Evolutionary conservation across 306 rosid species (phyloP).

Genomic region (Fagus crenata): DNA sequence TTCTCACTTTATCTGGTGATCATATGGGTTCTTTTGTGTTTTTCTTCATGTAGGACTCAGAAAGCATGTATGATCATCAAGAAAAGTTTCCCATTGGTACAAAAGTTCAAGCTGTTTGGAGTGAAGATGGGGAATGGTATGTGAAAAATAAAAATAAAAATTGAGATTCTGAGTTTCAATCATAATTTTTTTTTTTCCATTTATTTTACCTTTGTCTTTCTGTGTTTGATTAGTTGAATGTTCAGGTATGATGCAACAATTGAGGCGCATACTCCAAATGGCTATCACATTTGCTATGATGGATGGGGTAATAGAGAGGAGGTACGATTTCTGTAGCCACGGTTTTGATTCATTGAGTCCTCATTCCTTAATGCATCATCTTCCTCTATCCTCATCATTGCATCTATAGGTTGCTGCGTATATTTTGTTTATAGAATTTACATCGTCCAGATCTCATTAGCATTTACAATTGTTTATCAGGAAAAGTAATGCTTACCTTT

Average conservation of each 20-base stretch:
- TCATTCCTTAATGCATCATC: background rate
- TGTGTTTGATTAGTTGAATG: constrained; percentile 45
- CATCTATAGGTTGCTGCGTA: background rate
- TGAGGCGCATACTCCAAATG: constrained; percentile 73
- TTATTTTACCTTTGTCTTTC: constrained; percentile 26
- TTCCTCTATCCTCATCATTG: constrained; percentile 11
- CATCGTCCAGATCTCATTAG: background rate
- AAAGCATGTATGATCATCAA: constrained; percentile 49
- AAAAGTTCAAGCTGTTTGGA: constrained; percentile 87
- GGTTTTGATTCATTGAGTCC: background rate
- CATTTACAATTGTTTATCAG: background rate
- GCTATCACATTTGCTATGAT: constrained; percentile 72
- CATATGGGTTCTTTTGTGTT: background rate
- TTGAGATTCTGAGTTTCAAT: constrained; percentile 8
- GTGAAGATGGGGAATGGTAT: constrained; percentile 99
- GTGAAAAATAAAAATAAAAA: constrained; percentile 17
- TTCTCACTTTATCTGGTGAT: background rate
- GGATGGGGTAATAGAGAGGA: constrained; percentile 97
- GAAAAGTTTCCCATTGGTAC: constrained; percentile 66
- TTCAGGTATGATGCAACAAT: constrained; percentile 87
- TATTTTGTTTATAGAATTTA: background rate
- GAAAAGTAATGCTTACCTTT: background rate
- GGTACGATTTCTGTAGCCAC: constrained; percentile 49
- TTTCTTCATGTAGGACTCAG: constrained; percentile 49
- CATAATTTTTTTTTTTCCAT: constrained; percentile 5